phyloP scores from a whole-genome alignment of 306 rosid species.

The Pterocarpus macrocarpus region DNA sequence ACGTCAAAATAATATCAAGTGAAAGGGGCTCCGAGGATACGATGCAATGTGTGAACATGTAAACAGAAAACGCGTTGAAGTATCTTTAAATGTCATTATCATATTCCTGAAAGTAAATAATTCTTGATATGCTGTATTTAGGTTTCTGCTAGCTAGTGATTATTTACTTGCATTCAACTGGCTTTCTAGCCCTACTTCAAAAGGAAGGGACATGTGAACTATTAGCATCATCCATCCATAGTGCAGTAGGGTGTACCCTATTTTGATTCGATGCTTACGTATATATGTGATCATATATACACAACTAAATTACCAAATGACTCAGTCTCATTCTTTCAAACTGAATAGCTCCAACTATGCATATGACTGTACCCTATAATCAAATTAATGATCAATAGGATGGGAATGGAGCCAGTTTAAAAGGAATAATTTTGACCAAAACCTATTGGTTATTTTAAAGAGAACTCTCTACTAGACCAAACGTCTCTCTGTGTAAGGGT shows the following conservation, averaged over 20 bases:
- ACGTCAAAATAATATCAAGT: conserved; percentile 10
- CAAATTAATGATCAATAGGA: conserved; percentile 26
- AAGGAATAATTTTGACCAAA: conserved; percentile 61
- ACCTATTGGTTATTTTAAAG: conserved; percentile 47
- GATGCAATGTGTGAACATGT: conserved; percentile 39
- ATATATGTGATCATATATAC: not conserved
- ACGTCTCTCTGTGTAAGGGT: conserved; percentile 60
- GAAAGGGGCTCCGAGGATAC: conserved; percentile 12
- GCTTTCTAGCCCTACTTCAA: conserved; percentile 52
- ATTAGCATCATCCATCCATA: conserved; percentile 41
- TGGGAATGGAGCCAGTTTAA: conserved; percentile 7
- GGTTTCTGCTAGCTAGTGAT: conserved; percentile 25
- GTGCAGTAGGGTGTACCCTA: conserved; percentile 31
- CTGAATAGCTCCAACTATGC: conserved; percentile 46
- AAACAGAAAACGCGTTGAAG: conserved; percentile 49
- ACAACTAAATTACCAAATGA: conserved; percentile 32
- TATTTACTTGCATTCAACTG: conserved; percentile 33
- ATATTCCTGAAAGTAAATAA: conserved; percentile 13
- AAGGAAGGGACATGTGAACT: conserved; percentile 56
- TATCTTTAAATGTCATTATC: conserved; percentile 39
- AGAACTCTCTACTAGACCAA: conserved; percentile 55
- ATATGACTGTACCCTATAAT: conserved; percentile 37
- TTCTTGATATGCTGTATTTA: conserved; percentile 31
- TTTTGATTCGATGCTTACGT: conserved; percentile 25
- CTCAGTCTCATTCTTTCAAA: conserved; percentile 42